A percentile compares a stretch with the other conserved stretches of the same genome.
Conservation (phyloP, 2,329 filamentous ascomycete genomes). For the Fusarium lyarnte region DNA sequence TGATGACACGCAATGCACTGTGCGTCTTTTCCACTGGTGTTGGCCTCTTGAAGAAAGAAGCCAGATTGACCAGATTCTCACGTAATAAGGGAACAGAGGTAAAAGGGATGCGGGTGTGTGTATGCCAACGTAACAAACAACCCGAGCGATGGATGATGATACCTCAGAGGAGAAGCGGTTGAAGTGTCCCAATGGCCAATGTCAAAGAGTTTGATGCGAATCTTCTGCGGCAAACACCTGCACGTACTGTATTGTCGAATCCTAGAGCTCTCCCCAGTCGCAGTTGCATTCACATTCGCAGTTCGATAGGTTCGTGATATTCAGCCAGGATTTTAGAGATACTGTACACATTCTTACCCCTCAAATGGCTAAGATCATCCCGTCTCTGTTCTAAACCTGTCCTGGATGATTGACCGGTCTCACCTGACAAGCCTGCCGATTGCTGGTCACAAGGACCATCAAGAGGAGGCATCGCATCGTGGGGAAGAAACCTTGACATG, state of each 20-base stretch:
- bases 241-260: constrained; percentile 1
- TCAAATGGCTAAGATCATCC: constrained; percentile 32
- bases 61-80: constrained; percentile 32
- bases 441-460: constrained; percentile 6
- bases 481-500: constrained; percentile 4
- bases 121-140: constrained; percentile 1
- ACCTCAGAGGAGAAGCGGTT: constrained; percentile 4
- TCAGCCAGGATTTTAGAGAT: constrained; percentile 1
- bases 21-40: constrained; percentile 11
- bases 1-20: constrained; percentile 9
- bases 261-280: background rate
- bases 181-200: background rate
- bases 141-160: background rate
- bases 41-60: background rate
- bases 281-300: background rate
- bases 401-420: constrained; percentile 24
- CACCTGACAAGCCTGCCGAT: constrained; percentile 33
- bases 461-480: constrained; percentile 8
- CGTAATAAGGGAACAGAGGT: constrained; percentile 18
- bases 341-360: constrained; percentile 16
- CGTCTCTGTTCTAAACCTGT: constrained; percentile 20
- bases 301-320: constrained; percentile 2
- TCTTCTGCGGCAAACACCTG: background rate
- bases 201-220: background rate
- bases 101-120: constrained; percentile 27